Evolutionary conservation across 176 grass and related monocot species (phyloP).

Genomic region (Aegilops speltoides): DNA sequence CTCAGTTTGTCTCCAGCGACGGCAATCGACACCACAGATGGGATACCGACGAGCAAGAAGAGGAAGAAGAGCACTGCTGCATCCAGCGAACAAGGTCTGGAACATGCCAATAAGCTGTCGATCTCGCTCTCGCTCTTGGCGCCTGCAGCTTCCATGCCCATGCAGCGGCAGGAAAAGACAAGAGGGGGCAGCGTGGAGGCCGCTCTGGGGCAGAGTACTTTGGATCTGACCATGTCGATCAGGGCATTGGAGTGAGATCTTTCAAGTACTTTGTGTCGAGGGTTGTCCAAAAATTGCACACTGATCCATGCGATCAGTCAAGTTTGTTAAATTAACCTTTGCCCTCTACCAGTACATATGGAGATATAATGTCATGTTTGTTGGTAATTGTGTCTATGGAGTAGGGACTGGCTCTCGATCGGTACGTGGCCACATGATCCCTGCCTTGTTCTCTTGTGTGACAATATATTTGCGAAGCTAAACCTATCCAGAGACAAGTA

Average conservation of each 20-base stretch:
- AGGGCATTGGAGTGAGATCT: slow-evolving; percentile 99
- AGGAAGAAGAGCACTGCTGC: slow-evolving; percentile 23
- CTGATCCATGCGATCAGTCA: slow-evolving; percentile 47
- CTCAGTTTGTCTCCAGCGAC: slow-evolving; percentile 58
- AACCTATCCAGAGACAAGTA: slow-evolving; percentile 20
- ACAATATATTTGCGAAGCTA: slow-evolving; percentile 44
- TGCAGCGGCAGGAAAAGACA: slow-evolving; percentile 35
- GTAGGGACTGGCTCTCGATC: slow-evolving; percentile 8
- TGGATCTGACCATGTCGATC: slow-evolving; percentile 99
- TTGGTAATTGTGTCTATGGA: slow-evolving; percentile 39
- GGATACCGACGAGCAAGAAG: not conserved
- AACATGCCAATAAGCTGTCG: slow-evolving; percentile 38
- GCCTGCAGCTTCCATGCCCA: slow-evolving; percentile 28
- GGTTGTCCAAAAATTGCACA: slow-evolving; percentile 56
- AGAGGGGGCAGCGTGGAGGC: slow-evolving; percentile 51
- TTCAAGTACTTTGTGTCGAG: slow-evolving; percentile 96
- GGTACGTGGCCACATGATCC: slow-evolving; percentile 20
- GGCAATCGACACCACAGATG: not conserved
- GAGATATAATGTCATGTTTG: slow-evolving; percentile 20
- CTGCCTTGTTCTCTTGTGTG: slow-evolving; percentile 24
- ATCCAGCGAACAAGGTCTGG: slow-evolving; percentile 27
- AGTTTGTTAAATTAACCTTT: slow-evolving; percentile 41
- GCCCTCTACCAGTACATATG: slow-evolving; percentile 26
- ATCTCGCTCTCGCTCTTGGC: slow-evolving; percentile 67
- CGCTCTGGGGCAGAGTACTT: slow-evolving; percentile 91